Percentiles rank a stretch among this genome's conserved stretches.
Conservation (phyloP, 305 asterid species). For the Salvia sclarea region DNA sequence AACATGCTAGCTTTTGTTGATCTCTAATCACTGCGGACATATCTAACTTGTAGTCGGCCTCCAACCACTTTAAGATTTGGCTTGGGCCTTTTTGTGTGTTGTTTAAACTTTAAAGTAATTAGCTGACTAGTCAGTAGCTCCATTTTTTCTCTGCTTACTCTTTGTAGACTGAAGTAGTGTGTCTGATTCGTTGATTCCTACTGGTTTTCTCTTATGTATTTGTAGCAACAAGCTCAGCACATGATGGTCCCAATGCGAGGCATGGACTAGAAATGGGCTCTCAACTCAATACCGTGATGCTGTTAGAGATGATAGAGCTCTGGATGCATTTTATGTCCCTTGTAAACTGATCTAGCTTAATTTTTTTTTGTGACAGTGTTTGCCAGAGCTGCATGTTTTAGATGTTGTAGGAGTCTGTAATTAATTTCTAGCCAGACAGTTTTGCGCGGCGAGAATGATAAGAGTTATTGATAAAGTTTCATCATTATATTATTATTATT, state of each 20-base stretch:
- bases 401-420: slow-evolving; percentile 39
- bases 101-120: too few relatives aligned
- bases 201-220: slow-evolving; percentile 23
- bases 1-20: too few relatives aligned
- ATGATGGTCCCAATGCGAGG: slow-evolving; percentile 67
- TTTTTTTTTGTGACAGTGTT: slow-evolving; percentile 25
- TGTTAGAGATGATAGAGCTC: slow-evolving; percentile 27
- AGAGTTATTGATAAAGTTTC: slow-evolving; percentile 14
- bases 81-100: not conserved
- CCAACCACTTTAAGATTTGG: slow-evolving; percentile 15
- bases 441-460: slow-evolving; percentile 8
- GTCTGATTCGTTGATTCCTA: not conserved
- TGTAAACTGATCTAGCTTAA: slow-evolving; percentile 34
- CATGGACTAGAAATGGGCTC: slow-evolving; percentile 43
- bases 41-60: not conserved
- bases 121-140: not conserved
- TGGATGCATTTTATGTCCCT: slow-evolving; percentile 34
- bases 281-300: slow-evolving; percentile 27
- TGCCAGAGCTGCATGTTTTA: slow-evolving; percentile 25
- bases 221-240: slow-evolving; percentile 53
- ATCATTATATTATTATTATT: not conserved
- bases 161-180: not conserved
- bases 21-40: not conserved
- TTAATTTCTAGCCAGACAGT: slow-evolving; percentile 25
- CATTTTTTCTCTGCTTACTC: not conserved